A percentile compares a stretch with the other conserved stretches of the same genome.
These are phyloP conservation scores for Ophiostoma himal-ulmi DNA, from an alignment of 2,329 filamentous ascomycete species.

Conservation along the genomic window DNA sequence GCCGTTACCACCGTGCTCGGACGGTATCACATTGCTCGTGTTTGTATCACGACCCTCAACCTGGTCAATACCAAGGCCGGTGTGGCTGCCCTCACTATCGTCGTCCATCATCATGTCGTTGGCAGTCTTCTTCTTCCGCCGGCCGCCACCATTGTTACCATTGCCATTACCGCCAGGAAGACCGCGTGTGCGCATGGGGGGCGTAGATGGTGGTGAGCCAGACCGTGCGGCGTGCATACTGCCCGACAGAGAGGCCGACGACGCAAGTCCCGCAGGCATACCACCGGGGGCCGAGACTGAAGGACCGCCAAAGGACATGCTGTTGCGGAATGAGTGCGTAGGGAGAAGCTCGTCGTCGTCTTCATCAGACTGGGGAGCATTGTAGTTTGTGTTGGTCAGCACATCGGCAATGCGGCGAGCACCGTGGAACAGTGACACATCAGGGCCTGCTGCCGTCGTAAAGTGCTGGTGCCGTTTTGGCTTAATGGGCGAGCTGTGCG, in stretches of 20 bases:
- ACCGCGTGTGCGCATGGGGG: slow-evolving; percentile 58
- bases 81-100: slow-evolving; percentile 14
- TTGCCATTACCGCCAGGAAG: slow-evolving; percentile 30
- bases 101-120: slow-evolving; percentile 32
- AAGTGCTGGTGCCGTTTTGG: slow-evolving; percentile 69
- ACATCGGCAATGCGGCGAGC: slow-evolving; percentile 62
- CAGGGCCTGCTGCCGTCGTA: slow-evolving; percentile 62
- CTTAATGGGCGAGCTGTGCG: slow-evolving; percentile 83
- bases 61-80: slow-evolving; percentile 21
- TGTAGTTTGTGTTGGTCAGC: slow-evolving; percentile 52
- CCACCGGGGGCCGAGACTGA: background rate
- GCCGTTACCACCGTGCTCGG: slow-evolving; percentile 4
- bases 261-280: slow-evolving; percentile 4
- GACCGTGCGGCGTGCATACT: slow-evolving; percentile 40
- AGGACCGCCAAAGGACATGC: slow-evolving; percentile 20
- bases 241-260: slow-evolving; percentile 12
- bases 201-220: slow-evolving; percentile 80
- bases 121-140: slow-evolving; percentile 43
- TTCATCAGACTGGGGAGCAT: slow-evolving; percentile 62
- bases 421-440: slow-evolving; percentile 73
- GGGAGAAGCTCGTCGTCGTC: slow-evolving; percentile 81
- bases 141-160: slow-evolving; percentile 32
- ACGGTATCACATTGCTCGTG: slow-evolving; percentile 19
- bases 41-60: slow-evolving; percentile 38
- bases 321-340: slow-evolving; percentile 63